Percentiles rank a stretch among this genome's conserved stretches.
phyloP scores from a whole-genome alignment of 805 yeast species.

The Candida koratica region DNA sequence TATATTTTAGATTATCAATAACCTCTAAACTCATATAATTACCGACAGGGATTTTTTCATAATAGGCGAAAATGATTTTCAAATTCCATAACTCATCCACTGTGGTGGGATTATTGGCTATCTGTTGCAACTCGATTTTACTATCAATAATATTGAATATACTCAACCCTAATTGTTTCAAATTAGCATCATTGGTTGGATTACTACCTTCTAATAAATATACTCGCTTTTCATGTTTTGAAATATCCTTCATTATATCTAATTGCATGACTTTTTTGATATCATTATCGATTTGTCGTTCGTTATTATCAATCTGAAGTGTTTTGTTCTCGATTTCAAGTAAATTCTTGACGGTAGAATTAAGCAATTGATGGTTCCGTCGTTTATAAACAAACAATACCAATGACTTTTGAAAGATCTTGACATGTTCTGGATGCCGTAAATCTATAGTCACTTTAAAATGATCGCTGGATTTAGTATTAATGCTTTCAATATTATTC shows the following conservation, averaged over 20 bases:
- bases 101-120: constrained; percentile 39
- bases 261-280: constrained; percentile 22
- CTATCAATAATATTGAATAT: constrained; percentile 48
- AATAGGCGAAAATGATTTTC: constrained; percentile 56
- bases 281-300: constrained; percentile 23
- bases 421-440: constrained; percentile 39
- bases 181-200: constrained; percentile 16
- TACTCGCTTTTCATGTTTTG: constrained; percentile 28
- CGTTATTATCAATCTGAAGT: constrained; percentile 25
- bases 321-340: constrained; percentile 33
- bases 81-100: constrained; percentile 63
- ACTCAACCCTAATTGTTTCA: constrained; percentile 30
- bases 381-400: constrained; percentile 52
- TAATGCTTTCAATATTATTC: constrained; percentile 44
- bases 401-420: constrained; percentile 39
- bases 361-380: constrained; percentile 36
- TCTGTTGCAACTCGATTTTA: constrained; percentile 46
- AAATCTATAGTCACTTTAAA: constrained; percentile 52
- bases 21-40: constrained; percentile 47
- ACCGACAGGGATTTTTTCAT: constrained; percentile 39
- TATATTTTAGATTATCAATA: constrained; percentile 48
- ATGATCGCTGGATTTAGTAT: constrained; percentile 45
- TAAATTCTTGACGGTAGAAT: constrained; percentile 29
- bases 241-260: constrained; percentile 21
- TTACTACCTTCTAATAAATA: constrained; percentile 19